phyloP scores from a whole-genome alignment of 495 filamentous ascomycete genomes.

The Penicillium waksmanii region DNA sequence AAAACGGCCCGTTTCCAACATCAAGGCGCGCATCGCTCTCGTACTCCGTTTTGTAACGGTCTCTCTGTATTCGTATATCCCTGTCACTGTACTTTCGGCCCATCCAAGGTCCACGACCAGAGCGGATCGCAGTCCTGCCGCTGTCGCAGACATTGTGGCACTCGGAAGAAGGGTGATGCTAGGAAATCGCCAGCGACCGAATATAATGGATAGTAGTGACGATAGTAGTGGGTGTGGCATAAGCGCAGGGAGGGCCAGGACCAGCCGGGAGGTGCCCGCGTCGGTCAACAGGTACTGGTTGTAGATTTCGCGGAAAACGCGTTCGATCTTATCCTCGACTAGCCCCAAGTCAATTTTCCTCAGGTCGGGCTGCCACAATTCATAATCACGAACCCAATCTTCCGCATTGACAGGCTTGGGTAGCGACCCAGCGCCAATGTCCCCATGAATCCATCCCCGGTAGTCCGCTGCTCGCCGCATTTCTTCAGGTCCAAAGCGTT shows the following conservation, averaged over 20 bases:
- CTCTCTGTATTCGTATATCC: slow-evolving; percentile 87
- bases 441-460: slow-evolving; percentile 61
- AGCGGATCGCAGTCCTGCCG: slow-evolving; percentile 78
- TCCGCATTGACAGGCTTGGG: slow-evolving; percentile 48
- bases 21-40: slow-evolving; percentile 71
- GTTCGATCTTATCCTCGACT: slow-evolving; percentile 86
- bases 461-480: slow-evolving; percentile 84
- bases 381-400: slow-evolving; percentile 71
- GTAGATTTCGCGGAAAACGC: slow-evolving; percentile 80
- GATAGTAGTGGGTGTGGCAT: slow-evolving; percentile 81
- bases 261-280: slow-evolving; percentile 71
- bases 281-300: slow-evolving; percentile 79
- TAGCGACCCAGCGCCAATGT: slow-evolving; percentile 20
- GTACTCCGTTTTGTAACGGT: slow-evolving; percentile 67
- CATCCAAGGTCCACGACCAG: slow-evolving; percentile 90
- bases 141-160: slow-evolving; percentile 70
- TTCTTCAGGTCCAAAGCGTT: slow-evolving; percentile 72
- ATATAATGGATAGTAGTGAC: slow-evolving; percentile 71
- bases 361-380: slow-evolving; percentile 81
- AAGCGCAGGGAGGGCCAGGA: slow-evolving; percentile 75
- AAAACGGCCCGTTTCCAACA: slow-evolving; percentile 68
- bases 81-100: slow-evolving; percentile 81
- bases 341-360: slow-evolving; percentile 73
- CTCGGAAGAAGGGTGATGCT: slow-evolving; percentile 80
- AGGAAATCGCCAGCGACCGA: slow-evolving; percentile 77